phyloP scores from a whole-genome alignment of 169 alveolate species.

The Plasmodium reichenowi region DNA sequence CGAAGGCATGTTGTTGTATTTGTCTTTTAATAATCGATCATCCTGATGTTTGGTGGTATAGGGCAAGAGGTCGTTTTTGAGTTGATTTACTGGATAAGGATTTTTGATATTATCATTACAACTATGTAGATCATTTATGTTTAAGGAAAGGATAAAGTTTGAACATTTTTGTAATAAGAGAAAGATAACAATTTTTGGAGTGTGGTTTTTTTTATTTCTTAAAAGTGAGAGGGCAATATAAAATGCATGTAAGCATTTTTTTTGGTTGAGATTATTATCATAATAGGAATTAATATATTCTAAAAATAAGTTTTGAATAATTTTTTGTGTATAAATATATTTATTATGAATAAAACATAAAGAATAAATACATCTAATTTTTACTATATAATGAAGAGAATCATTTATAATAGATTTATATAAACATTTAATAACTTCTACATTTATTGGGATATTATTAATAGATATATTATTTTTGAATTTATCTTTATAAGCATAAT shows the following conservation, averaged over 20 bases:
- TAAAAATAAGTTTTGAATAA: slow-evolving; percentile 42
- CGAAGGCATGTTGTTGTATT: too few relatives aligned
- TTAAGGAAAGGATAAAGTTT: slow-evolving; percentile 47
- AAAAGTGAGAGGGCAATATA: slow-evolving; percentile 69
- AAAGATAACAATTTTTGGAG: slow-evolving; percentile 53
- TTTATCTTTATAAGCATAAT: slow-evolving; percentile 22
- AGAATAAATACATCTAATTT: slow-evolving; percentile 68
- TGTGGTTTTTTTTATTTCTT: slow-evolving; percentile 61
- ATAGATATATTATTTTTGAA: slow-evolving; percentile 33
- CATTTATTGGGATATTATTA: slow-evolving; percentile 48
- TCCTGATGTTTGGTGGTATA: background rate
- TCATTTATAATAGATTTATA: slow-evolving; percentile 24
- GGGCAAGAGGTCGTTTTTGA: background rate
- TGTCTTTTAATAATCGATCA: too few relatives aligned
- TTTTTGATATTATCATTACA: background rate
- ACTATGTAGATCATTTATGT: slow-evolving; percentile 9
- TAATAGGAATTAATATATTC: slow-evolving; percentile 33
- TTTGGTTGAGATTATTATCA: slow-evolving; percentile 52
- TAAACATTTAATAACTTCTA: slow-evolving; percentile 64
- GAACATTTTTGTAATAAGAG: slow-evolving; percentile 24
- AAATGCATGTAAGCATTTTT: slow-evolving; percentile 62
- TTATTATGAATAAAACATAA: slow-evolving; percentile 72
- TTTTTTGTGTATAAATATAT: slow-evolving; percentile 54
- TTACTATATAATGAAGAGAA: slow-evolving; percentile 60
- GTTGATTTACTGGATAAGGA: background rate